phyloP scores from a whole-genome alignment of 179 eudicot species.

The Carnegiea gigantea region DNA sequence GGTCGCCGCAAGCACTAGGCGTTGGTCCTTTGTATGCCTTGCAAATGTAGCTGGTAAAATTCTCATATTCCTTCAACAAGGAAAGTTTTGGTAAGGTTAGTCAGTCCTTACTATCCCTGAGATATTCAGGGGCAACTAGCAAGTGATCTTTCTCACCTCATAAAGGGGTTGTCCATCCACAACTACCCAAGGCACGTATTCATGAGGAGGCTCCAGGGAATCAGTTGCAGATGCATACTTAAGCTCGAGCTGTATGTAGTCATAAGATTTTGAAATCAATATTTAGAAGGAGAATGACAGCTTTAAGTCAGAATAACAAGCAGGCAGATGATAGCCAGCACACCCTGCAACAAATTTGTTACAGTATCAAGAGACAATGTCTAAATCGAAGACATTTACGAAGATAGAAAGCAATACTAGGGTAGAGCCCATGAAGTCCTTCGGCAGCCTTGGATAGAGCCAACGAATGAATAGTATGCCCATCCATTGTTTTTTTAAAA shows the following conservation, averaged over 20 bases:
- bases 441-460: not conserved
- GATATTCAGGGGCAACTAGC: not conserved
- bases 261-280: not conserved
- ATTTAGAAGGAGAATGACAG: not conserved
- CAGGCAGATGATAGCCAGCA: not conserved
- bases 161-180: constrained; percentile 80
- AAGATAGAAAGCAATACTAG: not conserved
- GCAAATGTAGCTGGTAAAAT: constrained; percentile 64
- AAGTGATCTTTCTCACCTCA: constrained; percentile 39
- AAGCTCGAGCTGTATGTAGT: constrained; percentile 68
- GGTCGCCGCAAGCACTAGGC: constrained; percentile 57
- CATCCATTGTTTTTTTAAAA: not conserved
- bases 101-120: not conserved
- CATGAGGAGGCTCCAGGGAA: constrained; percentile 73
- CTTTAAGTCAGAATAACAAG: not conserved
- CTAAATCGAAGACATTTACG: not conserved
- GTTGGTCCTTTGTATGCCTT: constrained; percentile 67
- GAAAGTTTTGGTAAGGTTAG: not conserved
- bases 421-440: not conserved
- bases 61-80: constrained; percentile 50
- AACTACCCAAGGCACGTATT: constrained; percentile 89
- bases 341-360: not conserved
- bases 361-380: not conserved
- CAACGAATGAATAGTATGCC: not conserved
- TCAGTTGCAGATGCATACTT: constrained; percentile 66